phyloP scores from a whole-genome alignment of 192 early-diverging fungal genomes.

The Thamnidium elegans region DNA sequence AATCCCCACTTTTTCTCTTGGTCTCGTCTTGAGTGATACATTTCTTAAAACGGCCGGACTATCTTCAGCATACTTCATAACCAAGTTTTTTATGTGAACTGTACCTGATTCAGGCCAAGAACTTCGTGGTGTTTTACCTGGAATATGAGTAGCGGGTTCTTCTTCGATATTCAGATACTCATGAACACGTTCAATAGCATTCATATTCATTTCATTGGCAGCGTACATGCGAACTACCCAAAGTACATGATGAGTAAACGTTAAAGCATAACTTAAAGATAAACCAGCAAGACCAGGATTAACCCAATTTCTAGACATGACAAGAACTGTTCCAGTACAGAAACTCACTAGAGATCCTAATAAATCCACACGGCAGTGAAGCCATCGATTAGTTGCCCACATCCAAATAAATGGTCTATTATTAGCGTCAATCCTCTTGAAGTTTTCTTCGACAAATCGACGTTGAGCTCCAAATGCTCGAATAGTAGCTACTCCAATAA shows the following conservation, averaged over 20 bases:
- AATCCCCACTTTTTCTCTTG: slow-evolving; percentile 84
- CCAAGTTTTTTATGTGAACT: slow-evolving; percentile 66
- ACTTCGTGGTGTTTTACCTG: slow-evolving; percentile 2
- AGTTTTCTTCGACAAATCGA: slow-evolving; percentile 59
- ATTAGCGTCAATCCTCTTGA: slow-evolving; percentile 64
- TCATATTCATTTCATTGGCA: slow-evolving; percentile 85
- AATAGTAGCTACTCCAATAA: slow-evolving; percentile 73
- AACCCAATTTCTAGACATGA: slow-evolving; percentile 48
- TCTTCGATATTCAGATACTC: slow-evolving; percentile 84
- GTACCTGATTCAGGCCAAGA: slow-evolving; percentile 70
- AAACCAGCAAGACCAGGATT: slow-evolving; percentile 90
- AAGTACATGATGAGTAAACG: slow-evolving; percentile 75
- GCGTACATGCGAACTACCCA: slow-evolving; percentile 82
- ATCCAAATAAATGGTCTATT: slow-evolving; percentile 84
- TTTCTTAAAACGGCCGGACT: slow-evolving; percentile 70
- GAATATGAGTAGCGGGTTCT: slow-evolving; percentile 51
- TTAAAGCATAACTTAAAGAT: slow-evolving; percentile 76
- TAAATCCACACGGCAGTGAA: slow-evolving; percentile 79
- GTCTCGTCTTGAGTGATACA: slow-evolving; percentile 65
- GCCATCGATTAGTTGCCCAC: slow-evolving; percentile 86
- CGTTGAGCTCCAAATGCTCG: slow-evolving; percentile 77
- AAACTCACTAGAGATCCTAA: slow-evolving; percentile 77
- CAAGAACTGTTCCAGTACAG: slow-evolving; percentile 61
- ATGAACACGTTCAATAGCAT: slow-evolving; percentile 81
- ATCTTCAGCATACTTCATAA: slow-evolving; percentile 77